phyloP scores from a whole-genome alignment of 345 rosid species.

The Acer campestre region DNA sequence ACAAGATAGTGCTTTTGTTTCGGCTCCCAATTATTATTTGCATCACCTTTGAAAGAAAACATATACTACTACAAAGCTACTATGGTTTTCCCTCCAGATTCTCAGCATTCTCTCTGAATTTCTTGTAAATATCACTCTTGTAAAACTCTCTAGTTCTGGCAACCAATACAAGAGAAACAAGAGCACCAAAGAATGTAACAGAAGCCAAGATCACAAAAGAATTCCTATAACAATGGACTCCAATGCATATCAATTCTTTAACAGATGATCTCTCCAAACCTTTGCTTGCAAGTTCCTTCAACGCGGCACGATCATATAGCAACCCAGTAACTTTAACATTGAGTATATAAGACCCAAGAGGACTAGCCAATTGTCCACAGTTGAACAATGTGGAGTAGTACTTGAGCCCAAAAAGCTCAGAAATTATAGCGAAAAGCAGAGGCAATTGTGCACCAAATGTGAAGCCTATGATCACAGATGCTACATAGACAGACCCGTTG shows the following conservation, averaged over 20 bases:
- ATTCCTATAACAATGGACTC: constrained; percentile 60
- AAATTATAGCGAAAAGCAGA: constrained; percentile 69
- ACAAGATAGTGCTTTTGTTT: no score
- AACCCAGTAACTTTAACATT: constrained; percentile 72
- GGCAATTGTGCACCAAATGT: constrained; percentile 83
- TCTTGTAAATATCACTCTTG: constrained; percentile 78
- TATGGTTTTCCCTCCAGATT: not conserved
- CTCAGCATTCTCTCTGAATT: constrained; percentile 53
- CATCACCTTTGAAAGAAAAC: no score
- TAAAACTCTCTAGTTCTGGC: constrained; percentile 73
- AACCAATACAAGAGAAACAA: constrained; percentile 61
- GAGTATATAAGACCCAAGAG: constrained; percentile 79
- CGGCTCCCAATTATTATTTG: no score
- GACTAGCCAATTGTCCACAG: constrained; percentile 81
- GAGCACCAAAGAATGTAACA: constrained; percentile 61
- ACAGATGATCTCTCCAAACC: constrained; percentile 57
- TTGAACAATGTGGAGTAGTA: constrained; percentile 91
- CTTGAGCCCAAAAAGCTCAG: constrained; percentile 87
- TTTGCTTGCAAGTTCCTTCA: constrained; percentile 47
- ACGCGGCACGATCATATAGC: constrained; percentile 68
- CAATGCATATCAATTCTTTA: constrained; percentile 69
- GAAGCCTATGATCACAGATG: constrained; percentile 78
- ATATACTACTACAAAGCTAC: no score
- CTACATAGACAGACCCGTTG: constrained; percentile 65
- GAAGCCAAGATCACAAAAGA: constrained; percentile 55